Base-by-base conservation (phyloP, 2,329 filamentous ascomycete species). In the Aspergillus viridinutans region DNA sequence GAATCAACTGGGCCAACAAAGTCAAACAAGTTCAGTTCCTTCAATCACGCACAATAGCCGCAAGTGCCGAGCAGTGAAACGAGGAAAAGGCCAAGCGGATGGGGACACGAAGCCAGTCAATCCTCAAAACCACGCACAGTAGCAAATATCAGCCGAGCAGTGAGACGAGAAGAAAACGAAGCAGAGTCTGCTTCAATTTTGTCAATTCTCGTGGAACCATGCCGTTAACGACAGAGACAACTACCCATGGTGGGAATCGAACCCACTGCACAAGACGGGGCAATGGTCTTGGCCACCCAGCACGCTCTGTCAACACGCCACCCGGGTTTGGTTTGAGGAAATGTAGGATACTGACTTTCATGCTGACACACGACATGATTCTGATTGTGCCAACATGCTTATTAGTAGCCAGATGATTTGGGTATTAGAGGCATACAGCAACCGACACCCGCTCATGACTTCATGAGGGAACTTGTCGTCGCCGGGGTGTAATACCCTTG, bases 351-450 rank as follows among this genome's bases (percentile, higher is more conserved):
- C 21, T 55, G 52, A 58, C 47, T 58, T 47, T 57, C 57, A 59
- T 52, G 52, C 42, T 53, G 42, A 53, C 54, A 54, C 49, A 55
- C 35, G 26, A 49, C 55, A 40, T 9, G 40, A 45, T 52, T n/a
- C 14, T 10, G 32, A 35, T 38, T 14, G 43, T 23, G 52, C 29
- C 56, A 57, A 49, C 55, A 60, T 58, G 47, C 38, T 60, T 25
- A 45, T 53, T 50, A 52, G 49, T 17, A 45, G 50, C 52, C 52
- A 21, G n/a, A 54, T 54, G 29, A 29, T 63, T 52, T 63, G 32
- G 61, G 61, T 63, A 63, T 58, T 43, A 61, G 57, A 63, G 59
- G 59, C 53, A 61, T 28, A 61, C 59, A 63, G 59, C 61, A 53
- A 45, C 47, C 59, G 61, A 61, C 57, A 54, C 56, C 57, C 57